phyloP scores from a whole-genome alignment of 164 flowering plant genomes.

The Litsea cubeba region DNA sequence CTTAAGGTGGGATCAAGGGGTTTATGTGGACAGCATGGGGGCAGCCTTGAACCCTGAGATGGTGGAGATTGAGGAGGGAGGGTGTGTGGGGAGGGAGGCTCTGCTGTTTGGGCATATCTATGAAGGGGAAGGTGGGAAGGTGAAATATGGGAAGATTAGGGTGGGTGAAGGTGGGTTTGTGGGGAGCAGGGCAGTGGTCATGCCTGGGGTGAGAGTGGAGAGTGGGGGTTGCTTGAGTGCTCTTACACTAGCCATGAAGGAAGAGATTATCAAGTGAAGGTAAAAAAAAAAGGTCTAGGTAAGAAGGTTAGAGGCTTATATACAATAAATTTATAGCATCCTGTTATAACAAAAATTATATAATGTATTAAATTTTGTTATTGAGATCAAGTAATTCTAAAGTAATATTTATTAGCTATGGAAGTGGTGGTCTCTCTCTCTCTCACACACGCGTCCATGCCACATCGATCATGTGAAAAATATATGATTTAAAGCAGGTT shows the following conservation, averaged over 20 bases:
- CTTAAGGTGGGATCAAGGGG: slow-evolving; percentile 36
- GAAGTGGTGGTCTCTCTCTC: too few species aligned
- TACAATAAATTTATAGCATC: too few species aligned
- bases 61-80: slow-evolving; percentile 65
- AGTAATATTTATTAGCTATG: too few species aligned
- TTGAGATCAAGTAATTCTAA: too few species aligned
- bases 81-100: slow-evolving; percentile 64
- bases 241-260: slow-evolving; percentile 67
- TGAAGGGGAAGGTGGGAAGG: slow-evolving; percentile 69
- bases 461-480: too few species aligned
- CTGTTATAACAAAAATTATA: too few species aligned
- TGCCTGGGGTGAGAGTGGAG: slow-evolving; percentile 70
- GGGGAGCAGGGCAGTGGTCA: slow-evolving; percentile 65
- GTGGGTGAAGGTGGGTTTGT: slow-evolving; percentile 64
- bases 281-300: slow-evolving; percentile 23
- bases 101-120: slow-evolving; percentile 73
- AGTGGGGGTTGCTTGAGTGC: slow-evolving; percentile 43
- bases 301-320: slow-evolving; percentile 2
- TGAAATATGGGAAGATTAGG: slow-evolving; percentile 60
- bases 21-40: slow-evolving; percentile 63
- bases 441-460: too few species aligned
- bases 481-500: too few species aligned
- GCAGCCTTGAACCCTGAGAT: slow-evolving; percentile 74
- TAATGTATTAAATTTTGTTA: too few species aligned
- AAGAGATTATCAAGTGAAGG: slow-evolving; percentile 42